Evolutionary conservation across 2,329 filamentous ascomycete species (phyloP).

Genomic region (Exophiala oligosperma): DNA sequence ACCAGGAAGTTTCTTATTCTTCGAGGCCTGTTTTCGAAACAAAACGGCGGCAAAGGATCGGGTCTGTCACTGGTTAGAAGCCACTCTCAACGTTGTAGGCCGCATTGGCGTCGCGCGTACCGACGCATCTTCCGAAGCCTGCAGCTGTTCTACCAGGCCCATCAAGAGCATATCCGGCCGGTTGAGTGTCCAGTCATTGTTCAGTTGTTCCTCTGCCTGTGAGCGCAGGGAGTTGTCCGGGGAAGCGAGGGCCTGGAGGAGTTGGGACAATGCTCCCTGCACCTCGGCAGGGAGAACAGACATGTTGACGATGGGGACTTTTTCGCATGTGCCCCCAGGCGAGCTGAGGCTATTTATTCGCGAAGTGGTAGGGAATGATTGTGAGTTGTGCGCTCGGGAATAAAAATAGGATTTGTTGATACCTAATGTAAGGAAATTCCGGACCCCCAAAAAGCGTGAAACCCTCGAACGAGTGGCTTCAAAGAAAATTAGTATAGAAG

Average conservation of each 20-base stretch:
- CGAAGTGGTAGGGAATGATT: not conserved
- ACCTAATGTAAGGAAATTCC: too few species aligned
- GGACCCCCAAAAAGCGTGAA: too few species aligned
- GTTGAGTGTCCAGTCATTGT: slow-evolving; percentile 81
- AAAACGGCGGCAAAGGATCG: slow-evolving; percentile 91
- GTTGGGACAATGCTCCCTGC: slow-evolving; percentile 78
- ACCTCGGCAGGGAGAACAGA: slow-evolving; percentile 83
- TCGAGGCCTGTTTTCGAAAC: slow-evolving; percentile 89
- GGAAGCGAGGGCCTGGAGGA: slow-evolving; percentile 85
- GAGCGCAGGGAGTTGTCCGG: slow-evolving; percentile 83
- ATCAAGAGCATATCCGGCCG: slow-evolving; percentile 87
- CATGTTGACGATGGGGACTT: slow-evolving; percentile 53
- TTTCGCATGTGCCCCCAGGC: slow-evolving; percentile 14
- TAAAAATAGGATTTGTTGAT: not conserved
- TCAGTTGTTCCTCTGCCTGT: slow-evolving; percentile 85
- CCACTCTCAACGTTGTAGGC: not conserved
- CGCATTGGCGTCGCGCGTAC: slow-evolving; percentile 51
- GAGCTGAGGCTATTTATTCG: not conserved
- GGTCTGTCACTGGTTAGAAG: slow-evolving; percentile 54
- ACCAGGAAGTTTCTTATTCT: slow-evolving; percentile 72
- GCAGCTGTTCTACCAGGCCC: slow-evolving; percentile 90
- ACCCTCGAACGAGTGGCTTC: too few species aligned
- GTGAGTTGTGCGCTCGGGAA: slow-evolving; percentile 3
- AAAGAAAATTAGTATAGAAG: not conserved
- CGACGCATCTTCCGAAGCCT: slow-evolving; percentile 69